Evolutionary conservation across 306 rosid species (phyloP).

Genomic region (Rubus idaeus): DNA sequence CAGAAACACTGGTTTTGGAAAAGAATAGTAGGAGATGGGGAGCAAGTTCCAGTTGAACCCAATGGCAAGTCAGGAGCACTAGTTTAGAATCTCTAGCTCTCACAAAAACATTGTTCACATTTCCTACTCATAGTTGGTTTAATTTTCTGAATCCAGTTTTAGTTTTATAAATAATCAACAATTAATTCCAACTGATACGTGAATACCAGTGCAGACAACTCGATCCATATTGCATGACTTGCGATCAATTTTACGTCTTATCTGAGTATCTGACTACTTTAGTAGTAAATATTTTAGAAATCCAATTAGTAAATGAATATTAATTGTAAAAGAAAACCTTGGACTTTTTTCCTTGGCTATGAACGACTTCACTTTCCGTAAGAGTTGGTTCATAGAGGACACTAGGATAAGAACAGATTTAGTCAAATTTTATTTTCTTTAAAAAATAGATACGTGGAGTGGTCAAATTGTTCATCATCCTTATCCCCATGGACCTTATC

Average conservation of each 20-base stretch:
- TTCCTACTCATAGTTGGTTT: not conserved
- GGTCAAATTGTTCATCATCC: not conserved
- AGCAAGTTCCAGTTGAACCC: constrained; percentile 17
- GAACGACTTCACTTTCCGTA: not conserved
- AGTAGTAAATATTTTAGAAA: not conserved
- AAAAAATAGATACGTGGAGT: not conserved
- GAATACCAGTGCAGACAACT: not conserved
- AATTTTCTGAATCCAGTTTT: constrained; percentile 1
- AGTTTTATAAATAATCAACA: not conserved
- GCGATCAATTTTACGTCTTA: no score
- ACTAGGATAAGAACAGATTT: not conserved
- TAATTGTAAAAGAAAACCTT: not conserved
- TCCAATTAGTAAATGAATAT: not conserved
- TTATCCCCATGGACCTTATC: not conserved
- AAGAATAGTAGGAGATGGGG: constrained; percentile 40
- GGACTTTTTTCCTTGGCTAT: not conserved
- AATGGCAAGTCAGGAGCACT: constrained; percentile 32
- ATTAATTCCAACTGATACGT: not conserved
- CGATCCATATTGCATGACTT: not conserved
- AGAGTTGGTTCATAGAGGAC: not conserved
- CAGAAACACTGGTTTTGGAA: constrained; percentile 91
- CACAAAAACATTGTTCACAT: not conserved
- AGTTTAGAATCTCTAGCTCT: constrained; percentile 21
- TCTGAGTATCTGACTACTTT: no score
- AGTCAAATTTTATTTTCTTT: not conserved